Base-by-base conservation (phyloP, 805 yeast genomes). In the Pichia thaimueangensis region DNA sequence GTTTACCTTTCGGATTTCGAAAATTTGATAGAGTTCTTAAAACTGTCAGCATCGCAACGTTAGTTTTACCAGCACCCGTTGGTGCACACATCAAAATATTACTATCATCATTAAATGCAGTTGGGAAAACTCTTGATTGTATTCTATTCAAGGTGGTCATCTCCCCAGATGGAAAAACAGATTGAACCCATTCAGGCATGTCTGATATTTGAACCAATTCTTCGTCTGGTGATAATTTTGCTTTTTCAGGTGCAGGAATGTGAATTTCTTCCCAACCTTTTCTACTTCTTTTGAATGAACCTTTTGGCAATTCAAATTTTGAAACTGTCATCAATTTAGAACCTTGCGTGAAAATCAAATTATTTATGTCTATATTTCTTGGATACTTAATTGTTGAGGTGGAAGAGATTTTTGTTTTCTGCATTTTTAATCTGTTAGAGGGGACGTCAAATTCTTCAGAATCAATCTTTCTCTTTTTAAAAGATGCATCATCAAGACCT, bases 51-150 rank as follows among this genome's bases (percentile, higher is more conserved):
- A 93, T 76, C 0, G 99, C 99, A 23, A 93, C 96, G 59, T 93
- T 93, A 19, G 98, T 91, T 59, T 91, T 91, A 66, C 98, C 98
- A 3, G 96, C 96, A 67, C 98, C 98, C 0, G 98, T 91, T 6
- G 98, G 98, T 1, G 98, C 97, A 71, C 97, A 91, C 52, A 91
- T 67, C 15, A 91, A 65, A 30, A 93, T 58, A 54, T 89, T 91
- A 5, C 71, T 70, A 55, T 86, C 93, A 1, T 74, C 64, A 4
- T 70, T 55, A 49, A 91, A 86, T 0, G 95, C 96, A n/a, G 68
- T 57, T 1, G 93, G 93, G 49, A 64, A 86, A 0, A 89, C 87
- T 47, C 74, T 75, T 1, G 95, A 84, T 60, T 93, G 99, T 13
- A 93, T 76, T 41, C 86, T 66, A 60, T 93, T 93, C 50, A 93